A percentile compares a stretch with the other conserved stretches of the same genome.
Evolutionary conservation across 225 moss, liverwort and hornwort genomes (phyloP).

Genomic region (Bryum argenteum): DNA sequence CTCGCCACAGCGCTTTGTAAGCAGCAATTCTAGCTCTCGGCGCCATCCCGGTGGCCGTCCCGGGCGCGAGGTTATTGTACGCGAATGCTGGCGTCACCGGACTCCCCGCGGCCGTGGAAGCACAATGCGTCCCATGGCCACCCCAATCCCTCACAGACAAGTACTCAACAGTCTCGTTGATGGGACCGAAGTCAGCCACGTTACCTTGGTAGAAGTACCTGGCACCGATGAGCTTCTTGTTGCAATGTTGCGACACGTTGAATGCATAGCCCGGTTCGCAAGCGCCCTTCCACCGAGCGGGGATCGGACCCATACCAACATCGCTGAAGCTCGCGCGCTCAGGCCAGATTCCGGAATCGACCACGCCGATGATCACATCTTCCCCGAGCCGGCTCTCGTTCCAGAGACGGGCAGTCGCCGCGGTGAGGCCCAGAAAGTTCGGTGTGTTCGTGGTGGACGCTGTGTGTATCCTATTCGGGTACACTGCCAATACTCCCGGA

Average conservation of each 20-base stretch:
- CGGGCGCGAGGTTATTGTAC: slow-evolving; percentile 10
- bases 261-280: slow-evolving; percentile 7
- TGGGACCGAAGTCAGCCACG: slow-evolving; percentile 5
- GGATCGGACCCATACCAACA: background rate
- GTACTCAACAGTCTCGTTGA: no score
- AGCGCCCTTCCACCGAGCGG: slow-evolving; percentile 6
- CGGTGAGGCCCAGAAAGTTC: slow-evolving; percentile 12
- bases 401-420: background rate
- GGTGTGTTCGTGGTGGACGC: background rate
- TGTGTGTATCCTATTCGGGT: background rate
- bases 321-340: slow-evolving; percentile 21
- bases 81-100: slow-evolving; percentile 6
- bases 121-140: no score
- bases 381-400: background rate
- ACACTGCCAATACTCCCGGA: background rate
- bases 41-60: slow-evolving; percentile 50
- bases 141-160: no score
- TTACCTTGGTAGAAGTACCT: slow-evolving; percentile 47
- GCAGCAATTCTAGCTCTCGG: slow-evolving; percentile 43
- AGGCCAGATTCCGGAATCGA: slow-evolving; percentile 36
- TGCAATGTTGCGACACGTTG: background rate
- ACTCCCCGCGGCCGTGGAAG: slow-evolving; percentile 20
- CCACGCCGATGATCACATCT: slow-evolving; percentile 26
- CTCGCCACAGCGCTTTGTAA: slow-evolving; percentile 57
- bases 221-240: slow-evolving; percentile 39